Evolutionary conservation across 805 yeast species (phyloP).

Genomic region (Schwanniomyces pseudopolymorphus): DNA sequence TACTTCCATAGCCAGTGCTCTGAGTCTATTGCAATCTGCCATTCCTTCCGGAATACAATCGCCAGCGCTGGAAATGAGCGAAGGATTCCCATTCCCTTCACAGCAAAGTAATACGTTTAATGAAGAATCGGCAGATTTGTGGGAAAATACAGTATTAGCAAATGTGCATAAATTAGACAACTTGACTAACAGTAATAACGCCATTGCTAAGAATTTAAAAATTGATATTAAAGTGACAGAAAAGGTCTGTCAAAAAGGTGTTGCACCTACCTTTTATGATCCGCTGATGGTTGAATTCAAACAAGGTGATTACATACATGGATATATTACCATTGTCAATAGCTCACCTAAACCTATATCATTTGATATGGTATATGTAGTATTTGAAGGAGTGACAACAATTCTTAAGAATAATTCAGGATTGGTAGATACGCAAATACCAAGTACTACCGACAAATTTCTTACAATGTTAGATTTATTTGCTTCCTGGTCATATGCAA

Average conservation of each 20-base stretch:
- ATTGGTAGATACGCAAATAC: slow-evolving; percentile 22
- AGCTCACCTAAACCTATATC: slow-evolving; percentile 29
- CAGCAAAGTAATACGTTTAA: slow-evolving; percentile 12
- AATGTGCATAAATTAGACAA: slow-evolving; percentile 41
- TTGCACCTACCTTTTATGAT: slow-evolving; percentile 33
- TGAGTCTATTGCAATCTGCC: slow-evolving; percentile 3
- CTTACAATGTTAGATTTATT: slow-evolving; percentile 43
- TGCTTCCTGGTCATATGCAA: slow-evolving; percentile 46
- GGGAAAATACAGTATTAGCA: slow-evolving; percentile 44
- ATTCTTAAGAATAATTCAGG: slow-evolving; percentile 24
- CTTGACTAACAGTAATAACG: slow-evolving; percentile 29
- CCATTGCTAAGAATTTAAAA: slow-evolving; percentile 26
- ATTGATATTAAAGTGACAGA: slow-evolving; percentile 37
- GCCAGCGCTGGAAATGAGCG: slow-evolving; percentile 3
- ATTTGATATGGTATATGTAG: slow-evolving; percentile 46
- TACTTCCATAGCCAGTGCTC: slow-evolving; percentile 11
- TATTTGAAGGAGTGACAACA: slow-evolving; percentile 37
- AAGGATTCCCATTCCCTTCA: slow-evolving; percentile 3
- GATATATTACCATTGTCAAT: slow-evolving; percentile 40
- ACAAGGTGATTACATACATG: slow-evolving; percentile 45
- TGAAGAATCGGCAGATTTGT: slow-evolving; percentile 28
- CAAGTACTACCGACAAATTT: slow-evolving; percentile 33
- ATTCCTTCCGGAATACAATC: slow-evolving; percentile 9
- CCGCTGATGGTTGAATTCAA: slow-evolving; percentile 31
- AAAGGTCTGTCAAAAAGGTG: slow-evolving; percentile 40